These are phyloP conservation scores for Aaosphaeria arxii DNA, from an alignment of 2,329 filamentous ascomycete genomes.

Conservation along the genomic window DNA sequence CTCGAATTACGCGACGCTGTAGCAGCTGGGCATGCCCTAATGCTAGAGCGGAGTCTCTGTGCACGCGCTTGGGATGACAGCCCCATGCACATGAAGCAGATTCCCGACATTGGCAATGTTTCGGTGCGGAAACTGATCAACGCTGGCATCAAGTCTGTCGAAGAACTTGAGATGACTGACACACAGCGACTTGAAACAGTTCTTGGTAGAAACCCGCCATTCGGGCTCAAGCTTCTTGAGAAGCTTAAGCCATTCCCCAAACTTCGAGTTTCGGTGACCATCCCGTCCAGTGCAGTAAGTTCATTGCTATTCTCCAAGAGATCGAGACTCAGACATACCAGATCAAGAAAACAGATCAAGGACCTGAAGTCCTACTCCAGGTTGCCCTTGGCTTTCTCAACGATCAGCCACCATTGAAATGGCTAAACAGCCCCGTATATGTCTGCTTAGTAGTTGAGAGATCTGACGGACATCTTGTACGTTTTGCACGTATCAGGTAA, in stretches of 20 bases:
- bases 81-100: conserved; percentile 76
- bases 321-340: conserved; percentile 6
- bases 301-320: background rate
- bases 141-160: conserved; percentile 68
- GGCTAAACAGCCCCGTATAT: conserved; percentile 63
- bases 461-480: conserved; percentile 64
- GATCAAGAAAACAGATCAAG: conserved; percentile 29
- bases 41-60: conserved; percentile 72
- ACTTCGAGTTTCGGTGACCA: conserved; percentile 54
- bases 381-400: conserved; percentile 72
- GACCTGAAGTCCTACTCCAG: conserved; percentile 60
- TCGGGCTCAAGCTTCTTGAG: conserved; percentile 67
- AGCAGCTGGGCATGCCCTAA: conserved; percentile 66
- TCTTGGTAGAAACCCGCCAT: conserved; percentile 77
- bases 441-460: conserved; percentile 73
- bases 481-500: conserved; percentile 63
- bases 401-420: conserved; percentile 56
- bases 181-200: conserved; percentile 72
- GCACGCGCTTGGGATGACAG: conserved; percentile 81
- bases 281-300: conserved; percentile 48
- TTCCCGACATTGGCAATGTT: conserved; percentile 73
- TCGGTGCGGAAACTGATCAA: conserved; percentile 71
- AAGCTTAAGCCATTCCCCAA: conserved; percentile 70
- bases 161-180: conserved; percentile 65
- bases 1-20: conserved; percentile 61